Conservation (phyloP, 106 monocot species). For the Dactylorhiza incarnata region DNA sequence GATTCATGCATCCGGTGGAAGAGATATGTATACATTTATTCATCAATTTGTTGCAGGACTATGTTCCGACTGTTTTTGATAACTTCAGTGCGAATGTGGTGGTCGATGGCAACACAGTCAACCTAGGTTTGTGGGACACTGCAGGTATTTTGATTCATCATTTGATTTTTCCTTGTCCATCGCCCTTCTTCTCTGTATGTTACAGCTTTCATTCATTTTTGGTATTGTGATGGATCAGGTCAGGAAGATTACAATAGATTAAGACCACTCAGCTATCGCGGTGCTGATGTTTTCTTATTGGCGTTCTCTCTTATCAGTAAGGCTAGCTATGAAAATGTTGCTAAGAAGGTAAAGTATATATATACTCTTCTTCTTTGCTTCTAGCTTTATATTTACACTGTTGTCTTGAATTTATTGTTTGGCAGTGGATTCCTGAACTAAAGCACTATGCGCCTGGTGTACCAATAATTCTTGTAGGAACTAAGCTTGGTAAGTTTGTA, state of each 20-base stretch:
- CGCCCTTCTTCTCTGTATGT: not conserved
- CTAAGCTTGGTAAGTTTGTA: constrained; percentile 33
- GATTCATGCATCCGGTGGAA: not conserved
- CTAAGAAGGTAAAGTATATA: constrained; percentile 24
- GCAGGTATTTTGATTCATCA: constrained; percentile 29
- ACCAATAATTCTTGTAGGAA: constrained; percentile 42
- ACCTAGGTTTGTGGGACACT: constrained; percentile 62
- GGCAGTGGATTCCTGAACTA: constrained; percentile 42
- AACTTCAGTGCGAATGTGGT: constrained; percentile 67
- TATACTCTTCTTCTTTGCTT: not conserved
- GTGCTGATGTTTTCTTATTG: constrained; percentile 39
- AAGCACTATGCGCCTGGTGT: constrained; percentile 44
- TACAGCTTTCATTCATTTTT: not conserved
- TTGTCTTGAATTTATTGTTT: not conserved
- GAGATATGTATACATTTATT: not conserved
- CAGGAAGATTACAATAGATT: constrained; percentile 43
- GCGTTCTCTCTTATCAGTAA: constrained; percentile 47
- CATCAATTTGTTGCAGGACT: constrained; percentile 28
- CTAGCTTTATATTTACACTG: not conserved
- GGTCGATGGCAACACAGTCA: constrained; percentile 52
- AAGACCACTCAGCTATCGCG: constrained; percentile 39
- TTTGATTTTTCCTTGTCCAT: not conserved
- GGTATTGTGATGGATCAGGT: constrained; percentile 10
- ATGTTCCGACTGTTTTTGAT: constrained; percentile 62
- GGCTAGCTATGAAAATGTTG: constrained; percentile 41